Evolutionary conservation across 208 protist genomes (phyloP).

Genomic region (Vickermania spadyakhi): DNA sequence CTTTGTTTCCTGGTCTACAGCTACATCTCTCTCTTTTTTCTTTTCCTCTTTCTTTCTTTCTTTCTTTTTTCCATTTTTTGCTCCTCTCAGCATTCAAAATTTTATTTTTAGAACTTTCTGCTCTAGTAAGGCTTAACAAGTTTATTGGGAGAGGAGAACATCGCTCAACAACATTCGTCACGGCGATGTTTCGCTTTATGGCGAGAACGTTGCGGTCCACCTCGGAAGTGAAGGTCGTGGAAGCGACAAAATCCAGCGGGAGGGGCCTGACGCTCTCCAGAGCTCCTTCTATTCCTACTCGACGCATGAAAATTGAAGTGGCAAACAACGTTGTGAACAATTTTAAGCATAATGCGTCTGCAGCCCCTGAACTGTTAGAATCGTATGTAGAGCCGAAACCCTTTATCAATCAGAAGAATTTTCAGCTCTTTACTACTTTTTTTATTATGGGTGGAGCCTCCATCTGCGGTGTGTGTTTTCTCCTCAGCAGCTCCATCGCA

Average conservation of each 20-base stretch:
- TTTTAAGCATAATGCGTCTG: conserved; percentile 16
- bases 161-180: too few relatives aligned
- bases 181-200: too few relatives aligned
- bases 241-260: too few relatives aligned
- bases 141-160: too few relatives aligned
- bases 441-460: conserved; percentile 45
- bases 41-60: conserved; percentile 10
- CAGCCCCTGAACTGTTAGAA: conserved; percentile 62
- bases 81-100: not conserved
- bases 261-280: too few relatives aligned
- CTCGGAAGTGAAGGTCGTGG: too few relatives aligned
- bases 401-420: conserved; percentile 49
- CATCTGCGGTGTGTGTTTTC: conserved; percentile 48
- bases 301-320: not conserved
- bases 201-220: too few relatives aligned
- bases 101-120: not conserved
- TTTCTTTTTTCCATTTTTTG: not conserved
- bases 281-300: not conserved
- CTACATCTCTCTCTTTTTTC: not conserved
- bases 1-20: too few relatives aligned
- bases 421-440: conserved; percentile 66
- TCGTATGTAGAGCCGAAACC: conserved; percentile 72
- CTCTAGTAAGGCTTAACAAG: too few relatives aligned
- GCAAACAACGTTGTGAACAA: not conserved
- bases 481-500: conserved; percentile 67